Evolutionary conservation across 805 yeast genomes (phyloP), one percentile per base, ranked within the genome.

Genomic region (Metschnikowia cubensis): DNA sequence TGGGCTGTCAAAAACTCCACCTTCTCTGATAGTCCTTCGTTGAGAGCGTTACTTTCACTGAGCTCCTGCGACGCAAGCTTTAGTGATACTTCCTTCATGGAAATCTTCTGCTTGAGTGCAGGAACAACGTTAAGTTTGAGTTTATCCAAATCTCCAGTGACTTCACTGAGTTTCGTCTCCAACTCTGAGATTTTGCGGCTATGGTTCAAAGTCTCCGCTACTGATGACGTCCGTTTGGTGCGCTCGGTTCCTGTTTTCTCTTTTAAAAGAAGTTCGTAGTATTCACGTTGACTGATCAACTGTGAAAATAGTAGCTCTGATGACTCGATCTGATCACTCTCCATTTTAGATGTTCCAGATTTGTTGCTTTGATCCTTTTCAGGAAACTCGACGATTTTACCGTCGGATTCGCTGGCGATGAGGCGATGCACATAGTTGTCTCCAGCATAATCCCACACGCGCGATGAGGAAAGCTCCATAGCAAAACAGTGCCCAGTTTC

Each of bases 361-460:
- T 18, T 25, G n/a, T 14, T 8, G 47, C 25, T 49, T 15, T 50
- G 51, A 35, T 45, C 52, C 47, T 73, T 74, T 25, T 71, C 76
- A 0, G 77, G 74, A 13, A 89, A 72, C 64, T 90, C 97, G 2
- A 90, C 96, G 32, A 91, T 67, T 59, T 91, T 91, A 0, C 97
- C 97, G 63, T 90, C 97, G 0, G 85, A 76, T 63, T 87, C 91
- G 65, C 88, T 89, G 53, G 90, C 89, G 3, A 90, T 78, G 39
- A 90, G 69, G 45, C 97, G 67, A 65, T 90, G 97, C 8, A 90
- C 97, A 64, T 90, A 90, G 55, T 82, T 83, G 63, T 90, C 97
- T 2, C 91, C 91, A 0, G 91, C 90, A 64, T 90, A 90, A 64
- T 90, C 97, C 97, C 97, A 90, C 1, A 90, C 96, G 37, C 97